These are phyloP conservation scores for Phialemoniopsis sp. DNA, from an alignment of 2,329 filamentous ascomycete genomes.

Conservation along the genomic window DNA sequence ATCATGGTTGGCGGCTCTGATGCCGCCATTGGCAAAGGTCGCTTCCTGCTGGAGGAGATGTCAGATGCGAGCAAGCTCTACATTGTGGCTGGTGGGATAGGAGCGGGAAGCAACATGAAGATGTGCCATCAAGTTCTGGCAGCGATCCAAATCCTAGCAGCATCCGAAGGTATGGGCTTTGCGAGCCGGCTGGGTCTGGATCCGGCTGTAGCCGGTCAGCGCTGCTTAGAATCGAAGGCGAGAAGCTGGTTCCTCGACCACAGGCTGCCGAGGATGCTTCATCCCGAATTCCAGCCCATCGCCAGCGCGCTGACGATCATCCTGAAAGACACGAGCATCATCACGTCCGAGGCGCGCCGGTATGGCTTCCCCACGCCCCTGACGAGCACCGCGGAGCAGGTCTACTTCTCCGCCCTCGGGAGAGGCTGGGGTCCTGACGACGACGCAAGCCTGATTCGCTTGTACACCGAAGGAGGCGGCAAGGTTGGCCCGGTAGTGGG, in stretches of 20 bases:
- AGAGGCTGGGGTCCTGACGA: constrained; percentile 48
- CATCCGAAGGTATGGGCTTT: constrained; percentile 57
- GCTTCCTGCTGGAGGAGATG: constrained; percentile 58
- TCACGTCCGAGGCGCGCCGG: constrained; percentile 59
- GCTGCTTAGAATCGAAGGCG: constrained; percentile 40
- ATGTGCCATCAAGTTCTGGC: constrained; percentile 61
- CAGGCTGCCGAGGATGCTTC: constrained; percentile 49
- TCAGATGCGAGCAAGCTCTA: constrained; percentile 59
- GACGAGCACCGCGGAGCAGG: constrained; percentile 59
- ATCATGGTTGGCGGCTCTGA: constrained; percentile 68
- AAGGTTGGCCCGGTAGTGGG: constrained; percentile 22
- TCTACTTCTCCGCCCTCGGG: constrained; percentile 55
- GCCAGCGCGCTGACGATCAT: constrained; percentile 58
- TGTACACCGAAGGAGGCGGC: constrained; percentile 34
- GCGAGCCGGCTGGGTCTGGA: constrained; percentile 52
- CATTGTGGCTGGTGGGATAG: constrained; percentile 55
- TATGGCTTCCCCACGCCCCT: constrained; percentile 57
- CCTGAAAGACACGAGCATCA: constrained; percentile 60
- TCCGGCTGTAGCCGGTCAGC: constrained; percentile 30
- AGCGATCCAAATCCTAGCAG: constrained; percentile 57
- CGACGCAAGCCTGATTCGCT: constrained; percentile 35
- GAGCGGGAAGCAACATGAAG: constrained; percentile 59
- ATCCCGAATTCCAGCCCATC: constrained; percentile 43
- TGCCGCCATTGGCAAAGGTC: constrained; percentile 51
- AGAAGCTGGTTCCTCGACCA: constrained; percentile 63